Evolutionary conservation across 1,284 basidiomycete species (phyloP).

Genomic region (Pterulicium gracile): DNA sequence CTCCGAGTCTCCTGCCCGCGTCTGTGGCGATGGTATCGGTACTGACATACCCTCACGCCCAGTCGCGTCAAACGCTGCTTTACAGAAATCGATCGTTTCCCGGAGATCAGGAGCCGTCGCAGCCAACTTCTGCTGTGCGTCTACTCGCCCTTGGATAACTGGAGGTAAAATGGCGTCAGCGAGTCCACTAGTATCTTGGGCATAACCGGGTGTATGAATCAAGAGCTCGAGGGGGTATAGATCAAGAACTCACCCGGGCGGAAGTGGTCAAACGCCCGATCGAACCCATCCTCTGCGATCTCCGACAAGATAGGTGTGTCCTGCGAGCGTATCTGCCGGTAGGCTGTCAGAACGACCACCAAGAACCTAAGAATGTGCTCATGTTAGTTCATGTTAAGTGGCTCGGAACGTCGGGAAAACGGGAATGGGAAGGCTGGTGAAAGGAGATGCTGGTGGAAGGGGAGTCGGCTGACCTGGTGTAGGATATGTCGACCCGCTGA

Average conservation of each 20-base stretch:
- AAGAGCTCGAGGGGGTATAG: too few relatives aligned
- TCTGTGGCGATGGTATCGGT: not conserved
- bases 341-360: slow-evolving; percentile 51
- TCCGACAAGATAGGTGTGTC: slow-evolving; percentile 35
- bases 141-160: not conserved
- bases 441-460: not conserved
- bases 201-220: not conserved
- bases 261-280: slow-evolving; percentile 44
- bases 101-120: not conserved
- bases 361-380: slow-evolving; percentile 45
- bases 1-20: not conserved
- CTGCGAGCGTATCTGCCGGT: slow-evolving; percentile 50
- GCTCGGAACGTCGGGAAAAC: too few relatives aligned
- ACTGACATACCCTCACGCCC: not conserved
- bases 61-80: not conserved
- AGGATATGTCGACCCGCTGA: slow-evolving; percentile 37
- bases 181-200: too few relatives aligned
- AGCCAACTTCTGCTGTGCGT: not conserved
- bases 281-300: slow-evolving; percentile 45
- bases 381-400: slow-evolving; percentile 1
- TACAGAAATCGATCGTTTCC: not conserved
- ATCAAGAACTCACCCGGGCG: slow-evolving; percentile 37
- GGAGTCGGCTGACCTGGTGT: slow-evolving; percentile 33
- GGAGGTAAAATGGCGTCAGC: too few relatives aligned
- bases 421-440: too few relatives aligned